Percentiles rank a stretch among this genome's conserved stretches.
phyloP scores from a whole-genome alignment of 1,139 yeast species.

The Geotrichum restrictum region DNA sequence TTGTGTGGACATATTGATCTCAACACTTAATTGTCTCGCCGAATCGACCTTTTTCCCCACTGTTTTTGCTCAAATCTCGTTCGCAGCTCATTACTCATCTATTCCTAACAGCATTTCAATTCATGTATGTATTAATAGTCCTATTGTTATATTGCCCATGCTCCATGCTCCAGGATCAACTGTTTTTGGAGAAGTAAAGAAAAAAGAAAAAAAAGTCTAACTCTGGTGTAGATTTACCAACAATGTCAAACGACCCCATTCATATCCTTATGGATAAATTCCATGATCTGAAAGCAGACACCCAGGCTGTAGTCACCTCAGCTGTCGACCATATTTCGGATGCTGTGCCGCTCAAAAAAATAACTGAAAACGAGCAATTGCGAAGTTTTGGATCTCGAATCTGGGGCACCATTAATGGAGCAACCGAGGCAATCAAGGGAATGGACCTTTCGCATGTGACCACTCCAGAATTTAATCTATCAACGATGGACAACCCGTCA shows the following conservation, averaged over 20 bases:
- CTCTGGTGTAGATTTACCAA: neutral
- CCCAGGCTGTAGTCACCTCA: constrained; percentile 26
- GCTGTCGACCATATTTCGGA: constrained; percentile 28
- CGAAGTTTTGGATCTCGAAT: constrained; percentile 12
- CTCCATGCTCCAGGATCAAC: no score
- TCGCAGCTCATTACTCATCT: no score
- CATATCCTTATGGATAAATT: constrained; percentile 24
- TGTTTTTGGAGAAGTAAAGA: no score
- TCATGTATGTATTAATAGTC: no score
- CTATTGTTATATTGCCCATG: no score
- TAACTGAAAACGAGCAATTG: constrained; percentile 18
- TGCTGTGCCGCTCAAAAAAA: constrained; percentile 23
- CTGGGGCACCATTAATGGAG: constrained; percentile 13
- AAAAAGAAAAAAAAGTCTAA: no score
- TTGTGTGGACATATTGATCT: no score
- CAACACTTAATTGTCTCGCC: no score
- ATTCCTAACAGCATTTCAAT: no score
- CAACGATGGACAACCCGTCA: neutral
- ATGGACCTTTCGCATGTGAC: constrained; percentile 1
- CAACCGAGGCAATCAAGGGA: constrained; percentile 8
- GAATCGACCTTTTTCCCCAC: no score
- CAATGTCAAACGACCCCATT: constrained; percentile 24
- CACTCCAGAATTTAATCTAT: no score
- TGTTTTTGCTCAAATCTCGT: no score
- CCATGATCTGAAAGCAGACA: constrained; percentile 28